Evolutionary conservation across 805 yeast species (phyloP).

Genomic region (Wickerhamomyces canadensis): DNA sequence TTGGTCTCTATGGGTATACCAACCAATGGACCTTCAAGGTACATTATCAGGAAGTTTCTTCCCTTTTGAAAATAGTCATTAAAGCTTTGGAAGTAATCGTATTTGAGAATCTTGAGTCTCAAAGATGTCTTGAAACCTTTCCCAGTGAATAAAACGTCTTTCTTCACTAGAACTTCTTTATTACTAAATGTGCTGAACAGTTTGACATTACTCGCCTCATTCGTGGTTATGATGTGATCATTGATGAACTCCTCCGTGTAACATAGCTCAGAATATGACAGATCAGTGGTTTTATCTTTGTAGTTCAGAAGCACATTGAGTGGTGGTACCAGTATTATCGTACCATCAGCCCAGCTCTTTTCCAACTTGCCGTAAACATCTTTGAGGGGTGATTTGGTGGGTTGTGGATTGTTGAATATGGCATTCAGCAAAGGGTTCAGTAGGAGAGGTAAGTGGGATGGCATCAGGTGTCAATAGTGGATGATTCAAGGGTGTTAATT

Average conservation of each 20-base stretch:
- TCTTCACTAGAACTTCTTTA: conserved; percentile 49
- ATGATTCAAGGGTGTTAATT: neutral
- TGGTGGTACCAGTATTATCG: conserved; percentile 65
- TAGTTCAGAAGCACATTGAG: conserved; percentile 37
- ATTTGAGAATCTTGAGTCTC: conserved; percentile 36
- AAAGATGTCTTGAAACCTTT: conserved; percentile 50
- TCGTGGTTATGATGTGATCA: conserved; percentile 51
- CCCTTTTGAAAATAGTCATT: conserved; percentile 57
- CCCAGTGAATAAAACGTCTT: conserved; percentile 48
- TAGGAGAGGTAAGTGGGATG: conserved; percentile 45
- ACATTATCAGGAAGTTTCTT: conserved; percentile 47
- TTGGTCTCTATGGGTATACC: conserved; percentile 29
- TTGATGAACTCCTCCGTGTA: conserved; percentile 54
- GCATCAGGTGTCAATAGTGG: conserved; percentile 13
- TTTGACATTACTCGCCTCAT: conserved; percentile 27
- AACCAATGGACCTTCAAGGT: conserved; percentile 50
- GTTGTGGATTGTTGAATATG: conserved; percentile 59
- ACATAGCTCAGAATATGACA: conserved; percentile 46
- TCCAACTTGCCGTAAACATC: conserved; percentile 40
- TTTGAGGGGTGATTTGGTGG: conserved; percentile 39
- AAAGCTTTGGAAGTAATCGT: conserved; percentile 44
- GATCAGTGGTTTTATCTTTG: conserved; percentile 32
- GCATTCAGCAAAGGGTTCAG: conserved; percentile 61
- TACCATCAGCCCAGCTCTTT: conserved; percentile 30
- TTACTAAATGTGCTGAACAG: conserved; percentile 50